Conservation (phyloP, 257 asterid species). For the Nicotiana knightiana region DNA sequence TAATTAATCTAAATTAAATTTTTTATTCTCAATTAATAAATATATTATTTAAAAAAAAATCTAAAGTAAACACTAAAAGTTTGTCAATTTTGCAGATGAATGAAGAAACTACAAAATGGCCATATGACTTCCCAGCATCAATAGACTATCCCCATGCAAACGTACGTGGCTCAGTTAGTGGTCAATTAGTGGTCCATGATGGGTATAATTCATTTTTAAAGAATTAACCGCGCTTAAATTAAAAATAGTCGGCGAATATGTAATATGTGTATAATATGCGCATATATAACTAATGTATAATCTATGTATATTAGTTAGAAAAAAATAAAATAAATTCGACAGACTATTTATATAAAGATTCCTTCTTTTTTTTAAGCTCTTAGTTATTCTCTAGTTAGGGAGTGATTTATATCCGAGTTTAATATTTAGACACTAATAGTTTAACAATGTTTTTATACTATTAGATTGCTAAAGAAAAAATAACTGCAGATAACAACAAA, state of each 20-base stretch:
- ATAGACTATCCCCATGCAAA: constrained; percentile 36
- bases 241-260: too few relatives aligned
- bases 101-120: constrained; percentile 63
- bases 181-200: constrained; percentile 54
- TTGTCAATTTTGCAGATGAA: constrained; percentile 11
- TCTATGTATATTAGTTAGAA: too few relatives aligned
- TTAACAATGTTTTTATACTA: too few relatives aligned
- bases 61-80: background rate
- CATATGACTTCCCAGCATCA: constrained; percentile 66
- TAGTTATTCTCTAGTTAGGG: background rate
- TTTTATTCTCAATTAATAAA: background rate
- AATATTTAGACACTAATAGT: background rate
- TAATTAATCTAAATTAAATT: background rate
- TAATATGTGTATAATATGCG: too few relatives aligned
- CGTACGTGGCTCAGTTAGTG: constrained; percentile 52
- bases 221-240: too few relatives aligned
- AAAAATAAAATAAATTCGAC: too few relatives aligned
- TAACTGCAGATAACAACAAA: too few relatives aligned
- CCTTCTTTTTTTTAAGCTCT: background rate
- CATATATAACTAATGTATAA: too few relatives aligned
- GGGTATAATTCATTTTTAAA: constrained; percentile 12
- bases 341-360: too few relatives aligned
- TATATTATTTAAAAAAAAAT: background rate
- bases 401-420: background rate
- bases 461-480: too few relatives aligned